Conservation (phyloP, 495 filamentous ascomycete genomes). For the Podospora sp. region DNA sequence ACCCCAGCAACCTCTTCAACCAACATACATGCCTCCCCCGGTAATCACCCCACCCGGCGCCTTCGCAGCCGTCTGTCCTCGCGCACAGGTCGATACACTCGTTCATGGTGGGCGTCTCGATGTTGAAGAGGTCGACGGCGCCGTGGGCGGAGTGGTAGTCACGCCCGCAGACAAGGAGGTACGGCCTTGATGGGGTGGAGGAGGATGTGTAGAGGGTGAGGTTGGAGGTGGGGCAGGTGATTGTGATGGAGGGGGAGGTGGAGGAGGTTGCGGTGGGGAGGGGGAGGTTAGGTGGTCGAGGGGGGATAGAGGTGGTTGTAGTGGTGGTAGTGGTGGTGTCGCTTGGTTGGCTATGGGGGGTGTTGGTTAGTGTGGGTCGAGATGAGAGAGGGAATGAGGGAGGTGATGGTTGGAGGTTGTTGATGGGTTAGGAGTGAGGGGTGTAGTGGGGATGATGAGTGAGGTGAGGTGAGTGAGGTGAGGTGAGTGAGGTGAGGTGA, state of each 20-base stretch:
- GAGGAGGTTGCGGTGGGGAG: slow-evolving; percentile 29
- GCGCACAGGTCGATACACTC: slow-evolving; percentile 40
- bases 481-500: too few relatives aligned
- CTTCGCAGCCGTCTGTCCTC: slow-evolving; percentile 30
- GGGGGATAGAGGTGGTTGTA: slow-evolving; percentile 20
- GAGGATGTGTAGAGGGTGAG: slow-evolving; percentile 36
- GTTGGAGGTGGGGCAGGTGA: slow-evolving; percentile 38
- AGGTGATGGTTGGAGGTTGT: too few relatives aligned
- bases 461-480: too few relatives aligned
- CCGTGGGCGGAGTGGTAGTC: slow-evolving; percentile 38
- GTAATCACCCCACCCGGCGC: slow-evolving; percentile 40
- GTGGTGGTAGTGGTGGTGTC: slow-evolving; percentile 5
- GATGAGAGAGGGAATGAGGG: too few relatives aligned
- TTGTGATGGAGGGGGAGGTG: background rate
- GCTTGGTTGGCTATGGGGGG: slow-evolving; percentile 1
- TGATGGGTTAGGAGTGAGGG: too few relatives aligned
- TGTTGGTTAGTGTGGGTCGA: slow-evolving; percentile 4
- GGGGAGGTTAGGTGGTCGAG: slow-evolving; percentile 38
- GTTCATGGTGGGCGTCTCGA: slow-evolving; percentile 24
- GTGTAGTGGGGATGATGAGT: too few relatives aligned
- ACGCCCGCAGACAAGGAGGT: slow-evolving; percentile 39
- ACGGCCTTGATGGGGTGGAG: slow-evolving; percentile 22
- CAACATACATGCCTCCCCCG: slow-evolving; percentile 41
- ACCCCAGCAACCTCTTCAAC: slow-evolving; percentile 58
- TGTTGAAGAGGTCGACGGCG: slow-evolving; percentile 32